Conservation (phyloP, 2,329 filamentous ascomycete genomes). For the Trichoderma sp. region DNA sequence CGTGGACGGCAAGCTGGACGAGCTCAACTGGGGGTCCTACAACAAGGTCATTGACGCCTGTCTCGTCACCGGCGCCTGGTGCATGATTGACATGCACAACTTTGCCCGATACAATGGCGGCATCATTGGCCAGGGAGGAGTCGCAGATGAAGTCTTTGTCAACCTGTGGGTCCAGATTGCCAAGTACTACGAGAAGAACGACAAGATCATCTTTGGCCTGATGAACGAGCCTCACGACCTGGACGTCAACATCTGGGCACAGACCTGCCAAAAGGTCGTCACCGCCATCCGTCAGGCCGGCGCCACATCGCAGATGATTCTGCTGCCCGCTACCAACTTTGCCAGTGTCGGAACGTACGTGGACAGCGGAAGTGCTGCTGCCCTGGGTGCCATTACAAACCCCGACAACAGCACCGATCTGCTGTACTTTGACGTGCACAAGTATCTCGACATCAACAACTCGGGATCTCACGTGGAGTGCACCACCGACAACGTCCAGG, state of each 20-base stretch:
- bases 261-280: constrained; percentile 64
- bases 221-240: constrained; percentile 73
- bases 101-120: constrained; percentile 63
- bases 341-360: constrained; percentile 55
- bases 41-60: constrained; percentile 61
- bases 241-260: constrained; percentile 61
- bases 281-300: constrained; percentile 67
- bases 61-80: constrained; percentile 58
- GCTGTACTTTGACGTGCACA: constrained; percentile 63
- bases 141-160: constrained; percentile 61
- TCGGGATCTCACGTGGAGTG: constrained; percentile 57
- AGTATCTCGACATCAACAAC: constrained; percentile 63
- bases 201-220: constrained; percentile 61
- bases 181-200: constrained; percentile 58
- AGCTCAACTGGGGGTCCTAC: constrained; percentile 54
- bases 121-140: constrained; percentile 69
- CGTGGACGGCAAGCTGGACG: constrained; percentile 54
- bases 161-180: constrained; percentile 63
- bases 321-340: constrained; percentile 63
- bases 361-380: constrained; percentile 53
- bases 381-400: constrained; percentile 59
- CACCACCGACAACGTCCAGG: constrained; percentile 56
- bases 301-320: constrained; percentile 66
- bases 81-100: constrained; percentile 64
- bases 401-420: constrained; percentile 60